A percentile compares a stretch with the other conserved stretches of the same genome.
Evolutionary conservation across 1,139 yeast species (phyloP).

Genomic region (Dujonia santamariae): DNA sequence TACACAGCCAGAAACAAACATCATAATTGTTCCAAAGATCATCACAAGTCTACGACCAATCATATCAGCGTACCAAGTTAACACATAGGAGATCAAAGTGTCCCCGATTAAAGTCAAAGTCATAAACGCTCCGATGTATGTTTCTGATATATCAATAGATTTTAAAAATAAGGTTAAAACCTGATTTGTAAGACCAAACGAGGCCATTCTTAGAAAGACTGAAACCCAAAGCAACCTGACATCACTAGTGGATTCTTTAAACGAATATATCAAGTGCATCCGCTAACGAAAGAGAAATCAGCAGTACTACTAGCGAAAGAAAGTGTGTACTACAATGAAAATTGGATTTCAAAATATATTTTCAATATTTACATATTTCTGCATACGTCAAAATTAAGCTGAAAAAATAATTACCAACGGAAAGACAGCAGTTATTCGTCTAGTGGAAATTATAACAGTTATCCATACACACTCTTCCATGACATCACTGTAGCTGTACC

Average conservation of each 20-base stretch:
- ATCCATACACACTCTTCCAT: too few relatives aligned
- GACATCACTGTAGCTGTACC: too few relatives aligned
- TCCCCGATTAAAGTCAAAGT: slow-evolving; percentile 80
- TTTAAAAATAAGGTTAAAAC: slow-evolving; percentile 69
- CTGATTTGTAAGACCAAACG: slow-evolving; percentile 82
- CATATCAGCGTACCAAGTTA: slow-evolving; percentile 79
- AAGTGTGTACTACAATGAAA: too few relatives aligned
- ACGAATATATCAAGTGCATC: slow-evolving; percentile 26
- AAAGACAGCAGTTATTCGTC: too few relatives aligned
- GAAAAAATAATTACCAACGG: too few relatives aligned
- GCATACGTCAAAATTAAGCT: too few relatives aligned
- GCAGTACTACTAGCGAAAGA: too few relatives aligned
- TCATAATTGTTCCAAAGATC: slow-evolving; percentile 62
- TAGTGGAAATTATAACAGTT: too few relatives aligned
- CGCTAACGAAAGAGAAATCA: too few relatives aligned
- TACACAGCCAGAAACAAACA: slow-evolving; percentile 65
- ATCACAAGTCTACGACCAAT: slow-evolving; percentile 71
- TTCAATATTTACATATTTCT: too few relatives aligned
- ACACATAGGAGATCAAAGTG: slow-evolving; percentile 62
- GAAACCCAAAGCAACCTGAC: slow-evolving; percentile 57
- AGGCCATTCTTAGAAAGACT: slow-evolving; percentile 68
- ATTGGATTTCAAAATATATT: too few relatives aligned
- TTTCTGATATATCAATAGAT: slow-evolving; percentile 52
- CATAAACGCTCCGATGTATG: slow-evolving; percentile 76
- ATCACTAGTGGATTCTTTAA: slow-evolving; percentile 40